Conservation (phyloP, 2,329 filamentous ascomycete species). For the Macrophomina phaseolina region DNA sequence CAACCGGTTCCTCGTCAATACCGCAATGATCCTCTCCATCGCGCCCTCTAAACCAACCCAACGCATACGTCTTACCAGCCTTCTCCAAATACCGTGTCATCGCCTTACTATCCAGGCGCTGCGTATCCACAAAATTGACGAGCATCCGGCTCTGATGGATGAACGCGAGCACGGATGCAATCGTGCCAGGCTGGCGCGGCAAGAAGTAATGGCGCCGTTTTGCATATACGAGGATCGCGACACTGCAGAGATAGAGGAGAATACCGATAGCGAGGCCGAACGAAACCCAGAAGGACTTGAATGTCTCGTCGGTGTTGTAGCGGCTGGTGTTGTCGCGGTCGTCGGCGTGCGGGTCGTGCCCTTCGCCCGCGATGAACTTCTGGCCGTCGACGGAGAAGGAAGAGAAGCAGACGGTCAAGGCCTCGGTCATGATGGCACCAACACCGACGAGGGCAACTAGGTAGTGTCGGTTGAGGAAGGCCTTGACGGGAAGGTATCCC, state of each 20-base stretch:
- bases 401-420: slow-evolving; percentile 72
- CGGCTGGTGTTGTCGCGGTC: slow-evolving; percentile 30
- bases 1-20: slow-evolving; percentile 76
- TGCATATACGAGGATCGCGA: slow-evolving; percentile 65
- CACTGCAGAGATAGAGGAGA: slow-evolving; percentile 67
- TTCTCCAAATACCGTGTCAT: slow-evolving; percentile 67
- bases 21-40: slow-evolving; percentile 78
- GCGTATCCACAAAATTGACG: slow-evolving; percentile 74
- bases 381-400: slow-evolving; percentile 69
- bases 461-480: slow-evolving; percentile 67
- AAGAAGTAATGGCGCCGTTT: slow-evolving; percentile 72
- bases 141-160: slow-evolving; percentile 84
- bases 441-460: slow-evolving; percentile 72
- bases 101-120: slow-evolving; percentile 63
- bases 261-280: slow-evolving; percentile 67
- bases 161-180: slow-evolving; percentile 75
- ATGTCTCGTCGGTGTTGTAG: slow-evolving; percentile 50
- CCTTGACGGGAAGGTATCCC: slow-evolving; percentile 66
- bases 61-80: slow-evolving; percentile 71
- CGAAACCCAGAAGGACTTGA: slow-evolving; percentile 69
- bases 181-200: slow-evolving; percentile 78
- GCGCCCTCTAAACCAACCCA: slow-evolving; percentile 77
- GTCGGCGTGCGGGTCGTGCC: slow-evolving; percentile 28
- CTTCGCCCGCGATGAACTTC: slow-evolving; percentile 56
- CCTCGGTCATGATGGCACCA: slow-evolving; percentile 74